Evolutionary conservation across 257 asterid genomes (phyloP), one percentile per base, ranked within the genome.

Genomic region (Nicotiana knightiana): DNA sequence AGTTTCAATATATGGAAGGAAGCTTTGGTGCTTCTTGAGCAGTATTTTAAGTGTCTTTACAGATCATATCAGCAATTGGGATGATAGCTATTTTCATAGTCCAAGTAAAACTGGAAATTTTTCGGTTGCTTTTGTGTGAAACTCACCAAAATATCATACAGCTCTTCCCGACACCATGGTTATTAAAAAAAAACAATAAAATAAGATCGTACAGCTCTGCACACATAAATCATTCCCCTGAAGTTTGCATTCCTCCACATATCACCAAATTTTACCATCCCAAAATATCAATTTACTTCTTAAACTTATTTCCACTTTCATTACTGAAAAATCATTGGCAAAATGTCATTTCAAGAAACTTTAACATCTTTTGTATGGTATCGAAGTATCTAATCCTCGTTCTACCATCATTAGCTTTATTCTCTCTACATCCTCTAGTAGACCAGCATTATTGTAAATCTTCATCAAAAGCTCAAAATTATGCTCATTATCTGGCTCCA

Each of bases 401-500:
- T 90, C 94, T 58, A 76, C 76, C 97, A 91, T 91, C 94, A 93
- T 87, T 51, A 76, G 82, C 81, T 82, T 83, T 30, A 88, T 83
- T 73, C 89, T 84, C 28, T 90, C 87, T 7, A 85, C 89, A 51
- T 90, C 97, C 81, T 87, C 75, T n/a, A 15, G 18, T n/a, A 88
- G 85, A 13, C 87, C 92, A 10, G 82, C 88, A 48, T 87, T 88
- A 21, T 57, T 48, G 80, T 92, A 93, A 59, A 92, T 88, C 89
- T 88, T 91, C 76, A 92, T 89, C 86, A 93, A 87, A 51, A 93
- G 96, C 62, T 88, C 93, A 54, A 92, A 94, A 85, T 94, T 94
- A 64, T 89, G 96, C 78, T 87, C 97, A 24, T 89, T 91, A 39
- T 94, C 98, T 0, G 97, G 97, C 84, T 94, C 97, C 93, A 92